phyloP scores from a whole-genome alignment of 768 basidiomycete genomes.

The Agaricus bisporus region DNA sequence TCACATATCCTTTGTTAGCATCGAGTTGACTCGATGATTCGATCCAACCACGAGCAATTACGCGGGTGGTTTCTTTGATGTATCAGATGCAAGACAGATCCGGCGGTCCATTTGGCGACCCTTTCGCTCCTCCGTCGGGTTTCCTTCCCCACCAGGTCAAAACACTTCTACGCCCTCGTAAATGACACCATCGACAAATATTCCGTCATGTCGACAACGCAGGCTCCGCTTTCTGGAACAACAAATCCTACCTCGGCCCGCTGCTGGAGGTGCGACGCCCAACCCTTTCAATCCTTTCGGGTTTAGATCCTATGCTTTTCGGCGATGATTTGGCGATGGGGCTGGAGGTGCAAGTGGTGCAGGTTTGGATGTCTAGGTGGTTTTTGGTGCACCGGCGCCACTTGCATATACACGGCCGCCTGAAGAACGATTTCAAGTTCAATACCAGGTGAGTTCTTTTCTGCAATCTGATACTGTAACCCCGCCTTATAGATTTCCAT shows the following conservation, averaged over 20 bases:
- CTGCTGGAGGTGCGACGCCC: conserved; percentile 13
- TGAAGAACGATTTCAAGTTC: conserved; percentile 90
- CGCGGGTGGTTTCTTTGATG: conserved; percentile 62
- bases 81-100: conserved; percentile 29
- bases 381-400: conserved; percentile 29
- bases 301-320: conserved; percentile 33
- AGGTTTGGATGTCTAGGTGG: conserved; percentile 19
- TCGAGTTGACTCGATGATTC: conserved; percentile 18
- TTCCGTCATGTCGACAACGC: conserved; percentile 14
- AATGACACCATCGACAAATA: conserved; percentile 27
- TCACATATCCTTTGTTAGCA: too few species aligned
- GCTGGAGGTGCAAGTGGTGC: conserved; percentile 23
- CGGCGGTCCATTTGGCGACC: neutral
- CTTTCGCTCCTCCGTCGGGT: conserved; percentile 15
- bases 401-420: conserved; percentile 70
- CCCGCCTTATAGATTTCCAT: neutral
- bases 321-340: conserved; percentile 17
- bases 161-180: neutral
- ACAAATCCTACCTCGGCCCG: conserved; percentile 11
- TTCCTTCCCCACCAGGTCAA: conserved; percentile 46
- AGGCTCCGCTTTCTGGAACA: conserved; percentile 14
- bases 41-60: conserved; percentile 73
- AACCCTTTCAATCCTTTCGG: conserved; percentile 26
- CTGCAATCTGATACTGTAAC: neutral
- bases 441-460: conserved; percentile 66